Conservation (phyloP, 257 asterid genomes). For the Solanum appendiculatum region DNA sequence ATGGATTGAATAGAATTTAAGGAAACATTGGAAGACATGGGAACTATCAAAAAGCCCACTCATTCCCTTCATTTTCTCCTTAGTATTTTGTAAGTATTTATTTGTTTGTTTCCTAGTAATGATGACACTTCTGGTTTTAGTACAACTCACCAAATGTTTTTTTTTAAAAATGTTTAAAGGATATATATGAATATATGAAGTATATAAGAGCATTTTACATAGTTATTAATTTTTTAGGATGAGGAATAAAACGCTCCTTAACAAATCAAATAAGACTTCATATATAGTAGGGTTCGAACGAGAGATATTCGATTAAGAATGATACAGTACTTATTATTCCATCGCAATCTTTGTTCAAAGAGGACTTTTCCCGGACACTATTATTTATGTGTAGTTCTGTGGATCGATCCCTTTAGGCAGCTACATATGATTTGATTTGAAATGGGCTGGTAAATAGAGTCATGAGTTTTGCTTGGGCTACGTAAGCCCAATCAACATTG, state of each 20-base stretch:
- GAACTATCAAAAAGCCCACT: slow-evolving; percentile 12
- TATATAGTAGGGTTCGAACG: background rate
- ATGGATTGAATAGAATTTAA: slow-evolving; percentile 3
- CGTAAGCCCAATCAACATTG: background rate
- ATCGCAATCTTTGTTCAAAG: background rate
- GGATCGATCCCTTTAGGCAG: background rate
- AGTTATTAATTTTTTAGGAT: background rate
- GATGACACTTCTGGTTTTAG: background rate
- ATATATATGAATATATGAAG: no score
- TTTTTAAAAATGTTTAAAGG: background rate
- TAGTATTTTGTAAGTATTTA: background rate
- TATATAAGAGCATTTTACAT: no score
- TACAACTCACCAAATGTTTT: background rate
- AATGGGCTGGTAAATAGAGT: background rate
- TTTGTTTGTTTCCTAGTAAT: background rate
- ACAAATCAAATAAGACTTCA: background rate
- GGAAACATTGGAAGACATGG: slow-evolving; percentile 6
- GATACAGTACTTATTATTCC: background rate
- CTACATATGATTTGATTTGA: background rate
- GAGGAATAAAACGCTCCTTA: background rate
- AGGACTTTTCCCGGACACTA: background rate
- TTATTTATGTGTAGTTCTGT: no score
- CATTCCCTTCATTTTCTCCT: background rate
- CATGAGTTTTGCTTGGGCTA: background rate
- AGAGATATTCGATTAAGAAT: no score